A percentile compares a stretch with the other conserved stretches of the same genome.
Conservation (phyloP, 805 yeast species). For the Ogataea henricii region DNA sequence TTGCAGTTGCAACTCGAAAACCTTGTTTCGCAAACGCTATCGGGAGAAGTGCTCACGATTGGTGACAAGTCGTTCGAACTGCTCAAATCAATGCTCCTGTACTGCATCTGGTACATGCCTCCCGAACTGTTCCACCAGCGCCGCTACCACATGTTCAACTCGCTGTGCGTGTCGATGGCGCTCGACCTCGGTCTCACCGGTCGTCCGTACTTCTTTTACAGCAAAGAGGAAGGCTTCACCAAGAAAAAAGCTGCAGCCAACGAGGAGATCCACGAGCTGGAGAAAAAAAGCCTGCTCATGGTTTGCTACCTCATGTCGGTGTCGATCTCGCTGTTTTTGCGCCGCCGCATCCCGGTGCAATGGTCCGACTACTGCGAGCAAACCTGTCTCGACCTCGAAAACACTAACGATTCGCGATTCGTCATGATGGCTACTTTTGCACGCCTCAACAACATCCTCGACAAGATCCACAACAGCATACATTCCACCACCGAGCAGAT, state of each 20-base stretch:
- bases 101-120: slow-evolving; percentile 79
- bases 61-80: slow-evolving; percentile 75
- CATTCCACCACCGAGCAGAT: slow-evolving; percentile 44
- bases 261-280: slow-evolving; percentile 43
- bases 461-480: slow-evolving; percentile 55
- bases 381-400: slow-evolving; percentile 53
- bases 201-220: slow-evolving; percentile 45
- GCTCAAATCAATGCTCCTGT: slow-evolving; percentile 58
- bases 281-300: slow-evolving; percentile 54
- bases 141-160: slow-evolving; percentile 69
- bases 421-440: slow-evolving; percentile 57
- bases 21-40: slow-evolving; percentile 50
- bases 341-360: slow-evolving; percentile 60
- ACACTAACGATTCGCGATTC: slow-evolving; percentile 35
- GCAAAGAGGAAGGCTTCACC: slow-evolving; percentile 42
- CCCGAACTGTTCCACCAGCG: slow-evolving; percentile 82
- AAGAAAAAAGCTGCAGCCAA: slow-evolving; percentile 39
- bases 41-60: slow-evolving; percentile 61
- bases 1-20: slow-evolving; percentile 51
- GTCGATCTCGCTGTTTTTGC: slow-evolving; percentile 62
- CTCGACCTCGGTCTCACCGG: slow-evolving; percentile 77
- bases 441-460: slow-evolving; percentile 59
- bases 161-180: slow-evolving; percentile 64
- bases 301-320: slow-evolving; percentile 63
- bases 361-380: slow-evolving; percentile 69